A percentile compares a stretch with the other conserved stretches of the same genome.
Evolutionary conservation across 495 filamentous ascomycete genomes (phyloP).

Genomic region (Filosporella fistucella): DNA sequence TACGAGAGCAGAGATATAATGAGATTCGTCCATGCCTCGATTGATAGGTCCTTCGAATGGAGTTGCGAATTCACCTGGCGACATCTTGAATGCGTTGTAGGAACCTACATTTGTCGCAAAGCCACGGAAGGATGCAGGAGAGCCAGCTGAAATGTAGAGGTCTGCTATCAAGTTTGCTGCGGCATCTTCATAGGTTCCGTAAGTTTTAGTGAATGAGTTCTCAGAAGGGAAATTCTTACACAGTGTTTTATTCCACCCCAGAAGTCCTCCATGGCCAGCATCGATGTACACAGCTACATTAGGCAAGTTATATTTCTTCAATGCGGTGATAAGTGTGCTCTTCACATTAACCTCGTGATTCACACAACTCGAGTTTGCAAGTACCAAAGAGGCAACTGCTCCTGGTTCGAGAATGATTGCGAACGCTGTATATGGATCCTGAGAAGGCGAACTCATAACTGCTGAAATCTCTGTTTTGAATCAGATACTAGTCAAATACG

Average conservation of each 20-base stretch:
- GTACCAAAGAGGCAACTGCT: too few relatives aligned
- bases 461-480: too few relatives aligned
- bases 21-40: slow-evolving; percentile 72
- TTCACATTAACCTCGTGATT: too few relatives aligned
- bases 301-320: slow-evolving; percentile 64
- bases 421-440: too few relatives aligned
- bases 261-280: slow-evolving; percentile 77
- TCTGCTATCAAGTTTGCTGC: slow-evolving; percentile 64
- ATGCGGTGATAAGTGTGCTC: too few relatives aligned
- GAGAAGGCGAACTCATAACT: too few relatives aligned
- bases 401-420: too few relatives aligned
- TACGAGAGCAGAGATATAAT: slow-evolving; percentile 62
- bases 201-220: too few relatives aligned
- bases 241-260: too few relatives aligned
- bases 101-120: slow-evolving; percentile 76
- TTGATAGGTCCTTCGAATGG: slow-evolving; percentile 50
- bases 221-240: too few relatives aligned
- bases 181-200: slow-evolving; percentile 67
- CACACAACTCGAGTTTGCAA: too few relatives aligned
- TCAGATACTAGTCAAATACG: too few relatives aligned
- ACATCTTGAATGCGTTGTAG: slow-evolving; percentile 70
- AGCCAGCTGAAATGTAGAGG: slow-evolving; percentile 61
- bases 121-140: slow-evolving; percentile 63
- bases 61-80: slow-evolving; percentile 40
- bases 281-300: slow-evolving; percentile 85